Evolutionary conservation across 1,139 yeast species (phyloP).

Genomic region (Pichia kudriavzevii): DNA sequence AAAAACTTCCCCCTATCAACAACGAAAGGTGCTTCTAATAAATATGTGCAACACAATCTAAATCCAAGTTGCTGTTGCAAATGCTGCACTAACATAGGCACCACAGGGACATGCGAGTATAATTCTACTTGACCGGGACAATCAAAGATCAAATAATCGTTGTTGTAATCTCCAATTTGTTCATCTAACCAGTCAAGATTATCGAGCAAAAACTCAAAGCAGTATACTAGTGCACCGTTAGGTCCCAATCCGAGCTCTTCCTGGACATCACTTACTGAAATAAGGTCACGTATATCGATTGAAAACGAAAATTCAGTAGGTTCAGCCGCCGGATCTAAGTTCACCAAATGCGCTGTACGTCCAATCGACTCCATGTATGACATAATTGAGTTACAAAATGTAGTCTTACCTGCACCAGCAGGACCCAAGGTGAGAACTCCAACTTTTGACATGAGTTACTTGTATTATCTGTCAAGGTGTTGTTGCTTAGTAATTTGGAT

Average conservation of each 20-base stretch:
- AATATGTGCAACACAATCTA: constrained; percentile 84
- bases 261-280: constrained; percentile 93
- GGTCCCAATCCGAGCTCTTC: constrained; percentile 93
- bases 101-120: constrained; percentile 88
- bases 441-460: constrained; percentile 81
- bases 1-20: constrained; percentile 86
- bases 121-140: constrained; percentile 98
- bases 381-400: constrained; percentile 84
- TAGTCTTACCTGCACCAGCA: constrained; percentile 93
- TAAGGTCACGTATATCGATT: constrained; percentile 84
- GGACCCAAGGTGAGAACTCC: constrained; percentile 96
- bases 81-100: constrained; percentile 83
- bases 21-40: constrained; percentile 90
- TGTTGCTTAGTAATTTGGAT: too few relatives aligned
- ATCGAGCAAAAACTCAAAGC: constrained; percentile 81
- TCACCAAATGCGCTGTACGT: constrained; percentile 88
- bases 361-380: constrained; percentile 87
- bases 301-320: constrained; percentile 88
- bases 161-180: constrained; percentile 88
- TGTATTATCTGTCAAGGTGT: too few relatives aligned
- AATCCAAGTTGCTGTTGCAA: constrained; percentile 72
- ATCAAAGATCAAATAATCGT: constrained; percentile 88
- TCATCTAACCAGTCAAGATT: constrained; percentile 96
- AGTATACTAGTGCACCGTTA: constrained; percentile 87
- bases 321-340: constrained; percentile 96